Evolutionary conservation across 345 rosid genomes (phyloP).

Genomic region (Linum trigynum): DNA sequence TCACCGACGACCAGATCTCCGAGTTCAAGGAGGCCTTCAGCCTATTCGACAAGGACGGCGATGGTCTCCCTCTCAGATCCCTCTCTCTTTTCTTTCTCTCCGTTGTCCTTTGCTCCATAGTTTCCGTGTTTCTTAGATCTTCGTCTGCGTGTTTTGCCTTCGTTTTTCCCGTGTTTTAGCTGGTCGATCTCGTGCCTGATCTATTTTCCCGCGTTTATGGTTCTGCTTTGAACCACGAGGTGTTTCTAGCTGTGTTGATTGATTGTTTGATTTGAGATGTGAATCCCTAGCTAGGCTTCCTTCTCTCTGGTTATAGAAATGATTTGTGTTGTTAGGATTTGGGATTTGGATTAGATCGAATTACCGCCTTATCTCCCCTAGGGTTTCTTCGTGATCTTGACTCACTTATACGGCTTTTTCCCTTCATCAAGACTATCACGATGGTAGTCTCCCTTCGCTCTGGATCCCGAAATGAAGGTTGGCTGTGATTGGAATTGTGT

Average conservation of each 20-base stretch:
- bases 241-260: not conserved
- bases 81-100: not conserved
- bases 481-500: not conserved
- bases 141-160: not conserved
- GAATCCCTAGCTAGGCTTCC: not conserved
- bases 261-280: not conserved
- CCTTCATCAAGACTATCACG: not conserved
- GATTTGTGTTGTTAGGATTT: not conserved
- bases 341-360: not conserved
- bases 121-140: not conserved
- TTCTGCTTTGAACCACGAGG: not conserved
- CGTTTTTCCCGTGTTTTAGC: not conserved
- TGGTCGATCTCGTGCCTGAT: not conserved
- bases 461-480: not conserved
- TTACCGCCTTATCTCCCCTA: not conserved
- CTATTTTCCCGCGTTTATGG: not conserved
- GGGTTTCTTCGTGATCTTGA: not conserved
- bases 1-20: not conserved
- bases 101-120: too few species aligned
- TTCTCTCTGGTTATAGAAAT: not conserved
- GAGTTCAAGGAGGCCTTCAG: slow-evolving; percentile 1
- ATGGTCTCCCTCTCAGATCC: not conserved
- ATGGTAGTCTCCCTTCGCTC: not conserved
- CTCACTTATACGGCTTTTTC: not conserved
- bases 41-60: slow-evolving; percentile 1